Evolutionary conservation across 1,284 basidiomycete genomes (phyloP), one percentile per base, ranked within the genome.

Genomic region (Marasmius sp.): DNA sequence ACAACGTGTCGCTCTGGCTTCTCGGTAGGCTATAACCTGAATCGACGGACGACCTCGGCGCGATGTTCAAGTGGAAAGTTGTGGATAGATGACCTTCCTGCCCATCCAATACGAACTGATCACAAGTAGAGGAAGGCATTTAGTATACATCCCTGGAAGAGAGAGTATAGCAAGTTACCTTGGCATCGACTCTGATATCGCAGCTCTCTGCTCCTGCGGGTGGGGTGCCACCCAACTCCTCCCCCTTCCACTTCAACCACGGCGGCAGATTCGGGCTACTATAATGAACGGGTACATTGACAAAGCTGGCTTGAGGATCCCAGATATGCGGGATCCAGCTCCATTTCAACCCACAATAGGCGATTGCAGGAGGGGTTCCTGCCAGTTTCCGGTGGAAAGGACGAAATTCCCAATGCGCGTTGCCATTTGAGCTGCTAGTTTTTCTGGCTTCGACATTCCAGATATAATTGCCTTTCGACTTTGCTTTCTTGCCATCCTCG

Each of bases 391-490:
- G 88, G 69, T 91, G 81, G 79, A 98, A 98, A 18, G 95, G 90
- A 58, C 95, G 85, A 79, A 99, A 99, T 57, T 89, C 84, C 95
- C 97, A 99, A 60, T 85, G 80, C 41, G 27, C 27, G 27, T 27
- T 27, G 27, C 89, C 88, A 41, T 93, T 90, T 6, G n/a, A 6
- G 45, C 20, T 47, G 10, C 79, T 74, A 9, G 77, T 71, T 71
- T 95, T 98, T 77, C 91, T 94, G 18, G 95, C 97, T 69, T 98
- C 95, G 56, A 99, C 92, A 72, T 96, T 97, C 97, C 97, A 99
- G 67, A 99, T 97, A 72, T 99, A 97, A 76, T 99, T 99, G 58
- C 97, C 97, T 81, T 98, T 98, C 58, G 95, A 97, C 79, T 99
- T 99, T 38, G 96, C 94, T 79, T 99, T 99, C 77, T 98, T 98